phyloP scores from a whole-genome alignment of 23 red algal genomes.

The Gracilariopsis chorda region DNA sequence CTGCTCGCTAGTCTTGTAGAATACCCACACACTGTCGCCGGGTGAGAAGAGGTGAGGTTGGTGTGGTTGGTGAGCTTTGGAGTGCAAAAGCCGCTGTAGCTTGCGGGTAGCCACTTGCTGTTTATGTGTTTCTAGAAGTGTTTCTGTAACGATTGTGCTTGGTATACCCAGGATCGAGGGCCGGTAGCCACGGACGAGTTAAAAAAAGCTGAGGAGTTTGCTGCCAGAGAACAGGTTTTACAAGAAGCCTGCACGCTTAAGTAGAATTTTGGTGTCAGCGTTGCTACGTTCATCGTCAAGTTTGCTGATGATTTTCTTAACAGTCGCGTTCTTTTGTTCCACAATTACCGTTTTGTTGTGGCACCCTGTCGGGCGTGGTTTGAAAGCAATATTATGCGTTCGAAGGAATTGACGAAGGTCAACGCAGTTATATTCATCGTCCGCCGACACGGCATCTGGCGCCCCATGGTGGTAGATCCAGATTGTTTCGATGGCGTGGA shows the following conservation, averaged over 20 bases:
- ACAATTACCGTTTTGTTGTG: constrained; percentile 1
- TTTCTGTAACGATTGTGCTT: background rate
- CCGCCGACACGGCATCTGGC: background rate
- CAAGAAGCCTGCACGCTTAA: background rate
- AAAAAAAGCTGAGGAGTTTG: background rate
- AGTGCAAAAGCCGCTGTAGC: background rate
- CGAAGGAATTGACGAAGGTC: background rate
- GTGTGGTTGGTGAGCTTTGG: background rate
- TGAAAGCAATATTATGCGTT: background rate
- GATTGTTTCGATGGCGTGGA: background rate
- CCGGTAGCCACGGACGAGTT: constrained; percentile 12
- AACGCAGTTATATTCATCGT: constrained; percentile 17
- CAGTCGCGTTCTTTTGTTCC: background rate
- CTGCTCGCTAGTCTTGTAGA: background rate
- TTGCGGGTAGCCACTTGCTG: background rate
- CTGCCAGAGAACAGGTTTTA: constrained; percentile 18
- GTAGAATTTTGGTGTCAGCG: background rate
- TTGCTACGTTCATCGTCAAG: background rate
- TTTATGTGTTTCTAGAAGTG: background rate
- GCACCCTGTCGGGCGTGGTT: constrained; percentile 10
- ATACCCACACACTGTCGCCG: background rate
- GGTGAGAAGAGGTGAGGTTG: background rate
- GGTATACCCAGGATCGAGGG: background rate
- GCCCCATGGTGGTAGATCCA: constrained; percentile 40
- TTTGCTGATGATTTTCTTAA: background rate